Evolutionary conservation across 371 early-diverging fungal genomes (phyloP).

Genomic region (Mucor plumbeus): DNA sequence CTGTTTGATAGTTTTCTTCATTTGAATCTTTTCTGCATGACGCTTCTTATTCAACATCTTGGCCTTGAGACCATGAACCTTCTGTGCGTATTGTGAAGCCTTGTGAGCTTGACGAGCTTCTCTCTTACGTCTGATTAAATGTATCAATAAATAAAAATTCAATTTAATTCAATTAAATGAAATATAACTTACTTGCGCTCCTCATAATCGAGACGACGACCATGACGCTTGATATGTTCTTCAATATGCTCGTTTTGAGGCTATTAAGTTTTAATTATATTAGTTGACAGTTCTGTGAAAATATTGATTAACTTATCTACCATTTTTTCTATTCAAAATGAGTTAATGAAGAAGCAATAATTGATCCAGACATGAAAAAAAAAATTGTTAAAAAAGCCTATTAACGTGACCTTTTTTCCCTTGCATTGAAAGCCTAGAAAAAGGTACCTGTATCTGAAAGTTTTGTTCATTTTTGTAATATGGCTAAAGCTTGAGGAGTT

Average conservation of each 20-base stretch:
- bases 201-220: constrained; percentile 96
- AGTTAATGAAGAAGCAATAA: not conserved
- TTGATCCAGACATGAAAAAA: not conserved
- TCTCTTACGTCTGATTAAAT: constrained; percentile 85
- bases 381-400: constrained; percentile 4
- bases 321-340: not conserved
- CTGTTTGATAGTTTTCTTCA: constrained; percentile 99
- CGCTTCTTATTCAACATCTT: constrained; percentile 99
- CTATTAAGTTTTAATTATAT: constrained; percentile 42
- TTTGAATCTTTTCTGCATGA: constrained; percentile 99
- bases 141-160: not conserved
- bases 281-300: not conserved
- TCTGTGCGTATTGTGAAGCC: constrained; percentile 89
- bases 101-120: constrained; percentile 96
- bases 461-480: no score
- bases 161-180: not conserved
- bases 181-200: constrained; percentile 83
- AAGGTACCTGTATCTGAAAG: not conserved
- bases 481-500: no score
- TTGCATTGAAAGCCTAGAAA: not conserved
- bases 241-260: constrained; percentile 99
- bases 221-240: constrained; percentile 97
- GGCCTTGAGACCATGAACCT: constrained; percentile 98
- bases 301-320: not conserved
- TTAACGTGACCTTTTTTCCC: not conserved